Conservation (phyloP, 2,329 filamentous ascomycete species). For the Macrophomina tecta region DNA sequence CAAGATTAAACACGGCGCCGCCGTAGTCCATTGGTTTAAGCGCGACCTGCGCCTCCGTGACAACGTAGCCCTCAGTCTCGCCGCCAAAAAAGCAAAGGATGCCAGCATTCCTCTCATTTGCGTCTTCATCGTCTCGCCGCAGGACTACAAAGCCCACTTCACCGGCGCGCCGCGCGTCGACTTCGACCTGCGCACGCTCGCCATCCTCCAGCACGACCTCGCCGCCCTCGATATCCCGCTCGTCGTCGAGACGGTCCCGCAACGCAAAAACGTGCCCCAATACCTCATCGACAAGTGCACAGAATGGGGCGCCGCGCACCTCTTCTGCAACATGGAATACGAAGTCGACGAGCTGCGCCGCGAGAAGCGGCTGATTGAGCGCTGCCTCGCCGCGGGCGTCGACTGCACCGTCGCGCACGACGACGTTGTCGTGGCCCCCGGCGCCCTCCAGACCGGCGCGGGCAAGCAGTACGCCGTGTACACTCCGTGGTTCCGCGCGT, state of each 20-base stretch:
- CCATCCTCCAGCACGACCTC: slow-evolving; percentile 69
- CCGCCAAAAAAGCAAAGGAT: slow-evolving; percentile 69
- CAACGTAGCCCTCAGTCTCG: slow-evolving; percentile 73
- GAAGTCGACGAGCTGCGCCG: slow-evolving; percentile 88
- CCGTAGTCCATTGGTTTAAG: slow-evolving; percentile 91
- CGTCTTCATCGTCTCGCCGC: slow-evolving; percentile 79
- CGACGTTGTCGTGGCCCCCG: slow-evolving; percentile 81
- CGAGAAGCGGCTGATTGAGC: slow-evolving; percentile 70
- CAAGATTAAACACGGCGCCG: slow-evolving; percentile 60
- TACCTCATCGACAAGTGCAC: slow-evolving; percentile 70
- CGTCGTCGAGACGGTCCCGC: slow-evolving; percentile 73
- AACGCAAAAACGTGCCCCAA: slow-evolving; percentile 65
- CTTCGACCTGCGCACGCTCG: slow-evolving; percentile 76
- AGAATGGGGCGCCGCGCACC: slow-evolving; percentile 74
- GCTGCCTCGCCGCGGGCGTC: slow-evolving; percentile 67
- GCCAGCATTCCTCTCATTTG: slow-evolving; percentile 74
- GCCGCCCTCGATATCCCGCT: slow-evolving; percentile 77
- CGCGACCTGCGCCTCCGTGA: slow-evolving; percentile 76
- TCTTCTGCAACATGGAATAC: slow-evolving; percentile 88
- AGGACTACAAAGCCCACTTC: slow-evolving; percentile 84
- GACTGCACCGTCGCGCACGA: slow-evolving; percentile 77
- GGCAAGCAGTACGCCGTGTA: slow-evolving; percentile 87
- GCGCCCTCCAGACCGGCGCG: slow-evolving; percentile 66
- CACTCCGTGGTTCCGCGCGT: slow-evolving; percentile 78
- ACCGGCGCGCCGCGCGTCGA: slow-evolving; percentile 76